phyloP scores from a whole-genome alignment of 164 flowering plant species.

The Nelumbo lutea region DNA sequence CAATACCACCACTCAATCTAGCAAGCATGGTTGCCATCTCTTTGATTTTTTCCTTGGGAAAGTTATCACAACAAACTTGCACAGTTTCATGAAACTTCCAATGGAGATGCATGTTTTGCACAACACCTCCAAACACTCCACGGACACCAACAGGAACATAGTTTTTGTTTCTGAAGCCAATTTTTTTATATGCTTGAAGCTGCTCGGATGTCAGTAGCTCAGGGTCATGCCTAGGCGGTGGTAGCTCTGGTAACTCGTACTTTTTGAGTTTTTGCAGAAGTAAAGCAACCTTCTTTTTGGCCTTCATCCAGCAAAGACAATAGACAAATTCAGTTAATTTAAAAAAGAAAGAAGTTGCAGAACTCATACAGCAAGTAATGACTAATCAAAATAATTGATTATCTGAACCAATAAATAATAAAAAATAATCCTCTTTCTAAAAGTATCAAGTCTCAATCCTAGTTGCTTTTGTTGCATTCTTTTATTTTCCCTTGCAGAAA shows the following conservation, averaged over 20 bases:
- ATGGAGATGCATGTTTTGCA: constrained; percentile 98
- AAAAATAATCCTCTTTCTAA: too few species aligned
- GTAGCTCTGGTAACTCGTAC: constrained; percentile 92
- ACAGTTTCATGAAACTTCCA: constrained; percentile 99
- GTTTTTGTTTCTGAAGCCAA: constrained; percentile 87
- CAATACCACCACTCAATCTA: constrained; percentile 94
- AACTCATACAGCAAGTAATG: neutral
- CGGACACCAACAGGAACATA: constrained; percentile 97
- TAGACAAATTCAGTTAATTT: constrained; percentile 2
- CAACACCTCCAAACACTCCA: constrained; percentile 99
- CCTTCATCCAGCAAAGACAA: constrained; percentile 38
- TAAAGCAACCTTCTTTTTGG: constrained; percentile 94
- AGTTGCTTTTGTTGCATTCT: too few species aligned
- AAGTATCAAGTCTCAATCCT: too few species aligned
- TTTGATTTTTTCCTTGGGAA: constrained; percentile 94
- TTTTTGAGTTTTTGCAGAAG: constrained; percentile 93
- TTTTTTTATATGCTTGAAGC: constrained; percentile 89
- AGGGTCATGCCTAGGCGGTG: constrained; percentile 91
- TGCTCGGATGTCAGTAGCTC: constrained; percentile 91
- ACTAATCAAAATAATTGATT: too few species aligned
- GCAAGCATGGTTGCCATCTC: constrained; percentile 97
- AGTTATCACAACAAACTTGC: constrained; percentile 97
- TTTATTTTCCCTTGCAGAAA: too few species aligned
- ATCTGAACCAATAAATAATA: too few species aligned
- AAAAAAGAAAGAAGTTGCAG: neutral